Conservation (phyloP, 495 filamentous ascomycete species). For the Thermothielavioides terrestris region DNA sequence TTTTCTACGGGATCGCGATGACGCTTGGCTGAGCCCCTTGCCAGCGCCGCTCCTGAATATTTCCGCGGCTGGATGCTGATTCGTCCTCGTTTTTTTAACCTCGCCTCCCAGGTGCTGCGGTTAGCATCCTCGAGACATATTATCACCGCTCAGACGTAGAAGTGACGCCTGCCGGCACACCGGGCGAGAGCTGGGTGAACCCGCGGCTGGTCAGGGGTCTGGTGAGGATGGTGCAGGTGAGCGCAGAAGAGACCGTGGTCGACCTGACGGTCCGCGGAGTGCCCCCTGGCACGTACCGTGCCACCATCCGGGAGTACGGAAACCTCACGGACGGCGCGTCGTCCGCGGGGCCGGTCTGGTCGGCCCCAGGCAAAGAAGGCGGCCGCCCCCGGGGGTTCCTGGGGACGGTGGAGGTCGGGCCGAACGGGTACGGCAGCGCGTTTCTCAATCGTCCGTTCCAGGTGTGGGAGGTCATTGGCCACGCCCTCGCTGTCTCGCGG, state of each 20-base stretch:
- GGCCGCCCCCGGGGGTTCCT: constrained; percentile 52
- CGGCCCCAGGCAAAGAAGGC: constrained; percentile 18
- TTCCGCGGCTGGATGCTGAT: neutral
- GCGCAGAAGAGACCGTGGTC: constrained; percentile 64
- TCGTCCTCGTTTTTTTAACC: neutral
- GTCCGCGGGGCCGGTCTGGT: constrained; percentile 80
- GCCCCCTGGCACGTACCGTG: constrained; percentile 69
- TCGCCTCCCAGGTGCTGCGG: constrained; percentile 61
- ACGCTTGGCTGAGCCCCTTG: neutral
- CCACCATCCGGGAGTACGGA: constrained; percentile 76
- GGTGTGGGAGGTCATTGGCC: constrained; percentile 92
- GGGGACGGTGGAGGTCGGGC: constrained; percentile 63
- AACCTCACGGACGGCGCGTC: constrained; percentile 77
- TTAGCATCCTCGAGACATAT: constrained; percentile 94
- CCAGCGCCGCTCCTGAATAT: neutral
- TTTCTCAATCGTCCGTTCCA: constrained; percentile 75
- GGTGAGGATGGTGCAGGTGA: constrained; percentile 73
- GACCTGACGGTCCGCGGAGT: constrained; percentile 84
- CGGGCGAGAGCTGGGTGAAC: constrained; percentile 18
- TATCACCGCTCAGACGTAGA: constrained; percentile 28
- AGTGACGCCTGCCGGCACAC: constrained; percentile 15
- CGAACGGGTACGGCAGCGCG: constrained; percentile 58
- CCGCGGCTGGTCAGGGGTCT: constrained; percentile 57
- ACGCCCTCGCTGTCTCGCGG: constrained; percentile 73
- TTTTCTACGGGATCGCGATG: neutral